A percentile compares a stretch with the other conserved stretches of the same genome.
These are phyloP conservation scores for Candida palmyrensis DNA, from an alignment of 805 yeast species.

Conservation along the genomic window DNA sequence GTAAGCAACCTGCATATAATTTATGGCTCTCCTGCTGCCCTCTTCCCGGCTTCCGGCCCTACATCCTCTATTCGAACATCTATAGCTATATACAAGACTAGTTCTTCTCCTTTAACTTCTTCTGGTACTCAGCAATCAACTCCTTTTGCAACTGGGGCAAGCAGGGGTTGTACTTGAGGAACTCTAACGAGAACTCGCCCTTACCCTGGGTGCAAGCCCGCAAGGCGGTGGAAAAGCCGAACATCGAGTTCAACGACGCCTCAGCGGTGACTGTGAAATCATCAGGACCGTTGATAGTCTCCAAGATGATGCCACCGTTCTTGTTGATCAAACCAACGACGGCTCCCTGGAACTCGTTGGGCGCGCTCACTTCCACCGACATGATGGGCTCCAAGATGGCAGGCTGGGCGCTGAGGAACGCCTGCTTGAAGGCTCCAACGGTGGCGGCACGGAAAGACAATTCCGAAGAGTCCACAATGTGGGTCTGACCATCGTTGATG, in stretches of 20 bases:
- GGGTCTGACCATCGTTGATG: conserved; percentile 95
- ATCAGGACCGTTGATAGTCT: conserved; percentile 90
- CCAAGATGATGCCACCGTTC: conserved; percentile 85
- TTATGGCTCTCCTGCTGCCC: too few species aligned
- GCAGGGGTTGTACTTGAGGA: conserved; percentile 87
- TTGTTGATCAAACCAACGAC: conserved; percentile 91
- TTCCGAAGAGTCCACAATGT: conserved; percentile 95
- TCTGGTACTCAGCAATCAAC: conserved; percentile 73
- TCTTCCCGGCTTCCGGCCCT: not conserved
- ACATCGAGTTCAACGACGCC: conserved; percentile 93
- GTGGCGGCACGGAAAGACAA: conserved; percentile 93
- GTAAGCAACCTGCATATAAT: too few species aligned
- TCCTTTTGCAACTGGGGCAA: conserved; percentile 87
- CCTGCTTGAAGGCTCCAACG: conserved; percentile 84
- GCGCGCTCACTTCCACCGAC: conserved; percentile 90
- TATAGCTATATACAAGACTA: conserved; percentile 1
- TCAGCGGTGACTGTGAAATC: conserved; percentile 93
- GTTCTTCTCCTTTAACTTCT: conserved; percentile 15
- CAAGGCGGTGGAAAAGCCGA: conserved; percentile 91
- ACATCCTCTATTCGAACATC: not conserved
- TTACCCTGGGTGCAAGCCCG: conserved; percentile 98
- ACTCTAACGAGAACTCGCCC: conserved; percentile 95
- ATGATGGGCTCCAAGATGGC: conserved; percentile 94
- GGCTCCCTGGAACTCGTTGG: conserved; percentile 92
- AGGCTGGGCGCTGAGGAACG: conserved; percentile 79